Percentiles rank a stretch among this genome's conserved stretches.
Evolutionary conservation across 2,329 filamentous ascomycete genomes (phyloP).

Genomic region (Fusarium avenaceum): DNA sequence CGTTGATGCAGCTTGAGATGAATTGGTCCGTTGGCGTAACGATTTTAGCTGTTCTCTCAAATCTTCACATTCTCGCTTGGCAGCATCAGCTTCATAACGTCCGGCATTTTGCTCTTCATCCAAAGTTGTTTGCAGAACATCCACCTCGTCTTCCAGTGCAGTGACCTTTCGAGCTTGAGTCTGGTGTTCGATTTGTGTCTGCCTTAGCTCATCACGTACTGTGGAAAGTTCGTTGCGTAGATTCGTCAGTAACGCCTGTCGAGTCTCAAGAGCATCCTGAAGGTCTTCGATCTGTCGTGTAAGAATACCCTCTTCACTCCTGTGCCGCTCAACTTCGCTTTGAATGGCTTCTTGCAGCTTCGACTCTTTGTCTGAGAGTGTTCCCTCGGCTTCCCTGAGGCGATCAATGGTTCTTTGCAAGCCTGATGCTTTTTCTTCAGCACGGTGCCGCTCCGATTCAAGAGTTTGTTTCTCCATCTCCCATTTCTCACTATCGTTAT

Average conservation of each 20-base stretch:
- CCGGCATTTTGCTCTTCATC: conserved; percentile 47
- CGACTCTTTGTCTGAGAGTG: conserved; percentile 75
- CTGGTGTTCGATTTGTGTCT: conserved; percentile 74
- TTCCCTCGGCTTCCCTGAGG: conserved; percentile 76
- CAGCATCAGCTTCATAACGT: conserved; percentile 57
- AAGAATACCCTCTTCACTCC: conserved; percentile 77
- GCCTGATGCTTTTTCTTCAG: conserved; percentile 75
- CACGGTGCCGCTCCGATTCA: conserved; percentile 74
- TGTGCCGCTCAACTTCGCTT: conserved; percentile 79
- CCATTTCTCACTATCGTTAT: conserved; percentile 80
- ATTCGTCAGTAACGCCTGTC: conserved; percentile 74
- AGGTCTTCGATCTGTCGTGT: conserved; percentile 81
- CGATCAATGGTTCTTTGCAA: conserved; percentile 79
- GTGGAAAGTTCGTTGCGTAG: conserved; percentile 75
- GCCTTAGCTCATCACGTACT: conserved; percentile 77
- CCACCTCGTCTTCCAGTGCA: conserved; percentile 80
- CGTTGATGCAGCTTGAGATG: conserved; percentile 33
- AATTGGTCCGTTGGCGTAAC: conserved; percentile 35
- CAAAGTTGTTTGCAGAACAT: conserved; percentile 70
- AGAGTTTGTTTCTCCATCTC: conserved; percentile 73
- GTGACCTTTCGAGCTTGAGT: conserved; percentile 74
- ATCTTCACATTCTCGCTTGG: conserved; percentile 59
- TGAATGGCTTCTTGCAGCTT: conserved; percentile 77
- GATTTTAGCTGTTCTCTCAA: conserved; percentile 49
- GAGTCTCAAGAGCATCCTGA: conserved; percentile 76